A percentile compares a stretch with the other conserved stretches of the same genome.
Conservation (phyloP, 2,329 filamentous ascomycete species). For the Alternaria sp. region DNA sequence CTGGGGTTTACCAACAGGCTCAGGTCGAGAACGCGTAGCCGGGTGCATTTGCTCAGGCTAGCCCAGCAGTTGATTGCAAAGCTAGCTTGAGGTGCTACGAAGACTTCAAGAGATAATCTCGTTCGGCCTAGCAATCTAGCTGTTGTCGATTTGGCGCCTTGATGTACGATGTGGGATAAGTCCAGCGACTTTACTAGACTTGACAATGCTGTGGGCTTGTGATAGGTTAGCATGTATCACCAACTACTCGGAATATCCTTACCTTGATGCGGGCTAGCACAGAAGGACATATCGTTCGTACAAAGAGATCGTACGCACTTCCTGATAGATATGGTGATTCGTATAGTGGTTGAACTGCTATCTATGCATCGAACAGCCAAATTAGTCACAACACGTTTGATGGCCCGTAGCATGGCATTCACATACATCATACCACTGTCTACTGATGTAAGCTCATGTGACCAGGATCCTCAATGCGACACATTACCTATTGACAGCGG, state of each 20-base stretch:
- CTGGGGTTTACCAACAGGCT: slow-evolving; percentile 43
- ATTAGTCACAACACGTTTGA: background rate
- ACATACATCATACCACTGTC: slow-evolving; percentile 62
- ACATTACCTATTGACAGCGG: slow-evolving; percentile 48
- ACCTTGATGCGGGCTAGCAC: slow-evolving; percentile 54
- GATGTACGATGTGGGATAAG: slow-evolving; percentile 63
- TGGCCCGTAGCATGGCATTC: background rate
- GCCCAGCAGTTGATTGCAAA: slow-evolving; percentile 65
- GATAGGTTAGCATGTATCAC: background rate
- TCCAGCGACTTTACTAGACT: slow-evolving; percentile 61
- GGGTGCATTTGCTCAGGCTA: slow-evolving; percentile 61
- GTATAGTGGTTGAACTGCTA: slow-evolving; percentile 60
- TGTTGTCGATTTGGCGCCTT: slow-evolving; percentile 64
- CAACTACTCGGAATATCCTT: background rate
- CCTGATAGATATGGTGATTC: slow-evolving; percentile 58
- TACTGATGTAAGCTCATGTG: slow-evolving; percentile 20
- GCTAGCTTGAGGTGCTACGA: slow-evolving; percentile 63
- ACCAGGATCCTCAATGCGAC: background rate
- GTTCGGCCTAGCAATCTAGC: slow-evolving; percentile 62
- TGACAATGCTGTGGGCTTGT: slow-evolving; percentile 55
- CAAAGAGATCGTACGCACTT: slow-evolving; percentile 61
- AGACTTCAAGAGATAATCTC: slow-evolving; percentile 59
- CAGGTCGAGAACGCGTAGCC: slow-evolving; percentile 59
- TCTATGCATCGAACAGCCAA: background rate
- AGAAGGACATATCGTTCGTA: slow-evolving; percentile 61